Evolutionary conservation across 345 rosid genomes (phyloP), one percentile per base, ranked within the genome.

Genomic region (Mangifera indica): DNA sequence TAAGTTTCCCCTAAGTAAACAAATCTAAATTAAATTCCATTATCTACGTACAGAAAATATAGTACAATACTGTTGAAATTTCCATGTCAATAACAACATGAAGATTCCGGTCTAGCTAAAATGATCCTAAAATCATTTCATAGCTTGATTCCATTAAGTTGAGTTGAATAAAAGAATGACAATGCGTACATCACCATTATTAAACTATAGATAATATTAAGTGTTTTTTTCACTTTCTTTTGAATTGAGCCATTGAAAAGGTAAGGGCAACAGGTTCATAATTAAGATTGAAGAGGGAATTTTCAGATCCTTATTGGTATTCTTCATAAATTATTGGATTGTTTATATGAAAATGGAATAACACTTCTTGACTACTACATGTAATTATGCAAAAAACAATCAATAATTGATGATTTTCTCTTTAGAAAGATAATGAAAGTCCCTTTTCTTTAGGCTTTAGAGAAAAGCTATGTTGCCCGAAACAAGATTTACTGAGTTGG

Each of bases 371-470:
- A 59, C 18, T 24, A 57, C 60, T 10, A 25, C 1, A 18, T 24
- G 25, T 1, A 34, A 34, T 34, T 34, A 34, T 34, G 37, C 5
- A 34, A 34, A 34, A 3, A 34, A 34, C 5, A 34, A 34, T 34
- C 37, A 34, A 34, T 34, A 34, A 34, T 34, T 34, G 5, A 34
- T 37, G 8, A 6, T 37, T 37, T 37, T 37, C 42, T 6, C 42
- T 7, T 37, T 37, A 37, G 42, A 37, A 46, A 66, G 32, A 66
- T 52, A n/a, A 78, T 63, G 55, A 63, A 58, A 14, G 15, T 46
- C 51, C 73, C 54, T 26, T 57, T 12, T 11, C 63, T 58, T 70
- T 69, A 57, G 72, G 13, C 55, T 74, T 66, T 70, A 52, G 37
- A 46, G 64, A 57, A 49, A 20, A 48, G 52, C 42, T 45, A 25